Evolutionary conservation across 148 eudicot species (phyloP), one percentile per base, ranked within the genome.

Genomic region (Vaccinium macrocarpon): DNA sequence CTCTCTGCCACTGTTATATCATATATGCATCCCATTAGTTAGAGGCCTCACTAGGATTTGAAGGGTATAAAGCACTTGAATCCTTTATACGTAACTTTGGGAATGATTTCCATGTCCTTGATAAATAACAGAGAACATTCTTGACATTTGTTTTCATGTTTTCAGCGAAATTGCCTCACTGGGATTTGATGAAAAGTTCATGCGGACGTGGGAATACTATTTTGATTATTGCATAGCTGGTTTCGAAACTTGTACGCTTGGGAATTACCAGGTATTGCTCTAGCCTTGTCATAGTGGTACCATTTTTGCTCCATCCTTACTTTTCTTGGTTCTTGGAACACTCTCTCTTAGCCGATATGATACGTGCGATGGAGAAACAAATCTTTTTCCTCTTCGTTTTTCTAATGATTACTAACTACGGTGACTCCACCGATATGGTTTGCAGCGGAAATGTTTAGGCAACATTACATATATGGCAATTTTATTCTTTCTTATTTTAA

Each of bases 201-300:
- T 95, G 71, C 86, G 95, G 66, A 92, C 93, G 68, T 95, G 98
- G 98, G 97, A 93, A 56, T 95, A 93, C 83, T 95, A 95, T 84
- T 95, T 95, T 80, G 97, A 92, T 77, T 95, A 95, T 71, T 92
- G 96, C 86, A 97, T 95, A 72, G 95, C 98, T 21, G 98, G 97
- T 49, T 93, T 94, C 83, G 94, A 89, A 86, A 76, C 98, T 19
- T 84, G 90, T 50, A 94, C 96, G 6, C 88, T 94, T 4, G 93
- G 92, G 35, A 85, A 91, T 73, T 95, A 95, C 85, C 98, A 95
- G 98, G 98, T 91, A 91, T 80, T 11, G n/a, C 64, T 82, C 76
- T 8, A 21, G 4, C n/a, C n/a, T 25, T 48, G 8, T 46, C 56
- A 19, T 9, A n/a, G 9, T 76, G 4, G 23, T 19, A 27, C 9